phyloP scores from a whole-genome alignment of 805 yeast genomes.

The Kluyveromyces dobzhanskii region DNA sequence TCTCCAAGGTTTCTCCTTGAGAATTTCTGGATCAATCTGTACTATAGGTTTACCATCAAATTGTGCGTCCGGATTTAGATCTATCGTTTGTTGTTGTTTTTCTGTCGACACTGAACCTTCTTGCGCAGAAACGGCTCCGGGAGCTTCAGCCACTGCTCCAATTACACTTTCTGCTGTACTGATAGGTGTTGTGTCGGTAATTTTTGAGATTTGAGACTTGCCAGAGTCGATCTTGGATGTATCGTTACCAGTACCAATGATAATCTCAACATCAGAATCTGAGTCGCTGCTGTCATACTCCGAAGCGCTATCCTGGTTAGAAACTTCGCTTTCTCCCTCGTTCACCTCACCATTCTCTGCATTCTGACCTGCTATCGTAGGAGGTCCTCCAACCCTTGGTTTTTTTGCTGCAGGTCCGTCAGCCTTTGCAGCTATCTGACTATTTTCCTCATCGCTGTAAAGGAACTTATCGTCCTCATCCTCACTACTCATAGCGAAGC shows the following conservation, averaged over 20 bases:
- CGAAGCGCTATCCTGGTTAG: conserved; percentile 29
- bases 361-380: neutral
- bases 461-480: conserved; percentile 30
- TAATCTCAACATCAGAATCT: conserved; percentile 75
- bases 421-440: neutral
- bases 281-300: conserved; percentile 37
- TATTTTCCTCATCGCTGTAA: conserved; percentile 26
- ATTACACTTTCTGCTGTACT: conserved; percentile 10
- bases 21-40: conserved; percentile 64
- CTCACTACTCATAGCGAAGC: conserved; percentile 20
- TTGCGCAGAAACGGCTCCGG: neutral
- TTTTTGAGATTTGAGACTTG: conserved; percentile 9
- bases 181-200: conserved; percentile 7
- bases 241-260: conserved; percentile 44
- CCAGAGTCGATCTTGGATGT: conserved; percentile 20
- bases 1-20: conserved; percentile 97
- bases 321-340: conserved; percentile 12
- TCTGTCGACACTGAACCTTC: conserved; percentile 1
- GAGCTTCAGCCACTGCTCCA: conserved; percentile 7
- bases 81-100: conserved; percentile 24
- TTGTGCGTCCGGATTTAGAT: conserved; percentile 27
- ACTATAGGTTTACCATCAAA: conserved; percentile 77
- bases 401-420: conserved; percentile 7
- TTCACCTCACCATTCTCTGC: conserved; percentile 6
- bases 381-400: neutral